Conservation (phyloP, 2,329 filamentous ascomycete species). For the Cladophialophora exuberans region DNA sequence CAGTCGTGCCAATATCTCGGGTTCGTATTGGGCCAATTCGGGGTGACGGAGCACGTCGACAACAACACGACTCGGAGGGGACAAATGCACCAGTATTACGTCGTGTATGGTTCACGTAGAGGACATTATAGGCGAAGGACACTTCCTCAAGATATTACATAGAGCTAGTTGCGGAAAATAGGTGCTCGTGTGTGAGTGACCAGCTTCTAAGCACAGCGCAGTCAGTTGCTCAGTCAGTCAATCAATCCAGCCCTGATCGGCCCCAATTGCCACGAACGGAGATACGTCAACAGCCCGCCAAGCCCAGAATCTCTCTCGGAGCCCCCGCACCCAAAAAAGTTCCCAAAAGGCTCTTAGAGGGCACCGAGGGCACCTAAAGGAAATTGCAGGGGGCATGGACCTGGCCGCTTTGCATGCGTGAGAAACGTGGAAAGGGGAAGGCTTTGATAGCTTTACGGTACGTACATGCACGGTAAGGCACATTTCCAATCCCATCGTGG, state of each 20-base stretch:
- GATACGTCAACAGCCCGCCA: constrained; percentile 16
- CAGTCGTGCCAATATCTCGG: constrained; percentile 11
- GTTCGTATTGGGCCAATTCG: constrained; percentile 12
- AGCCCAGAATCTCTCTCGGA: constrained; percentile 6
- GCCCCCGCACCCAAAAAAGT: too few species aligned
- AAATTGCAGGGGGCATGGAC: background rate
- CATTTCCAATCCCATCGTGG: too few species aligned
- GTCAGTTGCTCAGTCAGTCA: constrained; percentile 1
- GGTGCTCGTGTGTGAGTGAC: constrained; percentile 3
- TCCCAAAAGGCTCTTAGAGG: too few species aligned
- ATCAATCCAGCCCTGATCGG: too few species aligned
- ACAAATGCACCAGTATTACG: background rate
- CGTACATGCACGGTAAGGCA: too few species aligned
- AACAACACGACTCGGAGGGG: background rate
- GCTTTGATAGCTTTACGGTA: background rate
- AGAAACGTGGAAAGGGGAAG: background rate
- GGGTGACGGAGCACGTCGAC: background rate
- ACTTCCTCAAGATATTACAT: background rate
- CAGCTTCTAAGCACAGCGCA: constrained; percentile 17
- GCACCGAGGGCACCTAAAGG: too few species aligned
- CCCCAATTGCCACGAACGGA: constrained; percentile 7
- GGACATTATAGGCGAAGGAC: background rate
- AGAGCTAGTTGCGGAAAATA: constrained; percentile 1
- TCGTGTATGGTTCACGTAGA: background rate
- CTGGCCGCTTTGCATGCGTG: background rate